These are phyloP conservation scores for Diplodia scrobiculata DNA, from an alignment of 2,329 filamentous ascomycete species.

Conservation along the genomic window DNA sequence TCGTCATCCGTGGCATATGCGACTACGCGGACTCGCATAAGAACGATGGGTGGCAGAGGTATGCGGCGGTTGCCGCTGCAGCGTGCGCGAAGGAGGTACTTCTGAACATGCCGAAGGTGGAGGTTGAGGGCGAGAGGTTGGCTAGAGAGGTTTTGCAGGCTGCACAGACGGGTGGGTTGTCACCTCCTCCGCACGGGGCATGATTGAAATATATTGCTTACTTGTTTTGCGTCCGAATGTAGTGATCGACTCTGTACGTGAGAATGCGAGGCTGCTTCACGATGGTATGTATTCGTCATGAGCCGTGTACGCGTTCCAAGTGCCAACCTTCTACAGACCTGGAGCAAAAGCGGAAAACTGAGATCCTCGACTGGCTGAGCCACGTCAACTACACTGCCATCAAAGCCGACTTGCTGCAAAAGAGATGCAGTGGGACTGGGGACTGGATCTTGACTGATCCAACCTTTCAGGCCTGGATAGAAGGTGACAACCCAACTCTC, in stretches of 20 bases:
- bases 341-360: background rate
- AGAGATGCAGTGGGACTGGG: background rate
- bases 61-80: background rate
- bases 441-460: background rate
- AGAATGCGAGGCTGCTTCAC: background rate
- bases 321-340: background rate
- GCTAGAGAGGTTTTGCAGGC: background rate
- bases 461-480: background rate
- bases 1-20: background rate
- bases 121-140: background rate
- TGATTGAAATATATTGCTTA: background rate
- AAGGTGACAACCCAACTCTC: background rate
- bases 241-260: background rate
- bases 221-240: background rate
- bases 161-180: background rate
- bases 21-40: background rate
- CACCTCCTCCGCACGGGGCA: background rate
- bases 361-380: background rate
- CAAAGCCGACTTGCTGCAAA: background rate
- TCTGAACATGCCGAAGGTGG: background rate
- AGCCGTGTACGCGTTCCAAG: background rate
- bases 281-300: background rate
- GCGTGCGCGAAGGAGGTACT: background rate
- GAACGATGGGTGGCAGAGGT: background rate
- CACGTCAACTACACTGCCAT: background rate